phyloP scores from a whole-genome alignment of 768 basidiomycete genomes.

The Xerocomus potaroensis region DNA sequence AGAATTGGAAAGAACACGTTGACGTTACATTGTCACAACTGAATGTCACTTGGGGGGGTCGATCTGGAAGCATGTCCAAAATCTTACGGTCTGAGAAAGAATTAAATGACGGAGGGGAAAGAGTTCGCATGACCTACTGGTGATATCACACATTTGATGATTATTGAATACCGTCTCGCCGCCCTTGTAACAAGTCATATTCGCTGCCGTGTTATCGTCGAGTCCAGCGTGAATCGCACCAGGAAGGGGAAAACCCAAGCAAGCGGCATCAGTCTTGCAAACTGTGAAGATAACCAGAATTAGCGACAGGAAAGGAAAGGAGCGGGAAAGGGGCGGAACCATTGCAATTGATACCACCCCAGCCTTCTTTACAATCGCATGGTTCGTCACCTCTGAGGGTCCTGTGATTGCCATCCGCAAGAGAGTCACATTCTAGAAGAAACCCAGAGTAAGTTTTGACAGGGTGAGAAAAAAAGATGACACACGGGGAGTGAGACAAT shows the following conservation, averaged over 20 bases:
- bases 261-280: constrained; percentile 79
- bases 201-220: constrained; percentile 39
- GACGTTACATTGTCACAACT: constrained; percentile 64
- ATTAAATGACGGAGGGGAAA: background rate
- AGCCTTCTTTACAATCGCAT: constrained; percentile 92
- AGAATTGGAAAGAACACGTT: constrained; percentile 95
- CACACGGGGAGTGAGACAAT: constrained; percentile 89
- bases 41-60: constrained; percentile 96
- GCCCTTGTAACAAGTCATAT: constrained; percentile 93
- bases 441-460: background rate
- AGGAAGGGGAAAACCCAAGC: constrained; percentile 69
- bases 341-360: constrained; percentile 97
- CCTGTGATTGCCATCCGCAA: constrained; percentile 85
- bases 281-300: constrained; percentile 44
- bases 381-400: constrained; percentile 70
- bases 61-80: constrained; percentile 82
- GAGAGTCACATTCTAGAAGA: constrained; percentile 81
- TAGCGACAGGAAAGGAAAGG: background rate
- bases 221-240: constrained; percentile 38
- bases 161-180: constrained; percentile 93
- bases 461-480: constrained; percentile 17
- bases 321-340: constrained; percentile 45
- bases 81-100: constrained; percentile 78
- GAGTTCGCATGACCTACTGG: constrained; percentile 56
- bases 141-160: constrained; percentile 98